Evolutionary conservation across 345 rosid genomes (phyloP), one percentile per base, ranked within the genome.

Genomic region (Sisymbrium irio): DNA sequence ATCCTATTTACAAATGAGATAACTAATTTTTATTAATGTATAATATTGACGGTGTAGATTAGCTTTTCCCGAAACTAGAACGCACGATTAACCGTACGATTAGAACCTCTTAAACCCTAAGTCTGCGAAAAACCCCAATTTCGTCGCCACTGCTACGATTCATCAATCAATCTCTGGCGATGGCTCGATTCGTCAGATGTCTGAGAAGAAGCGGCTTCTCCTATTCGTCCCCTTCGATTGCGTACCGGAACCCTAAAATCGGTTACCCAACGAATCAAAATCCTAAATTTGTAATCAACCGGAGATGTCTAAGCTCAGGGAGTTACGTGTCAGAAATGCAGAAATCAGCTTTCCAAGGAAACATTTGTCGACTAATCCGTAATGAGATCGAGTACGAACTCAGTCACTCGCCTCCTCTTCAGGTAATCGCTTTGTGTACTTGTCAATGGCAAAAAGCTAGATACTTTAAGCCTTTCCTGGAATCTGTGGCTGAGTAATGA

Each of bases 381-480:
- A 73, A 81, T 17, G 97, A 94, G 61, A 87, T 89, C 22, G 87
- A 87, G 10, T 87, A 78, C 71, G 97, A 92, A 79, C 82, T 86
- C 69, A 87, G 92, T 4, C 83, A 55, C 49, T 68, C 67, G 6
- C 85, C 92, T 72, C 80, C 80, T 47, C 49, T 71, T 47, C 76
- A 64, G 80, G 80, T 75, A 30, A 1, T 19, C 17, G 12, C 10
- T 3, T 18, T 3, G 14, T 14, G 1, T 35, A 18, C 41, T 10
- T 13, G n/a, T 17, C 32, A 18, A 18, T 56, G 5, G 5, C 22
- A 25, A 9, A 71, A 72, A 72, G 62, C 7, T 72, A 14, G 10
- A 41, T 9, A 62, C 69, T 72, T 74, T 57, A 55, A 4, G 32
- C 18, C 50, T 44, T 22, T 55, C 20, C 19, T 8, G 55, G 56